These are phyloP conservation scores for Albatrellus sp. DNA, from an alignment of 1,284 basidiomycete genomes.

Conservation along the genomic window DNA sequence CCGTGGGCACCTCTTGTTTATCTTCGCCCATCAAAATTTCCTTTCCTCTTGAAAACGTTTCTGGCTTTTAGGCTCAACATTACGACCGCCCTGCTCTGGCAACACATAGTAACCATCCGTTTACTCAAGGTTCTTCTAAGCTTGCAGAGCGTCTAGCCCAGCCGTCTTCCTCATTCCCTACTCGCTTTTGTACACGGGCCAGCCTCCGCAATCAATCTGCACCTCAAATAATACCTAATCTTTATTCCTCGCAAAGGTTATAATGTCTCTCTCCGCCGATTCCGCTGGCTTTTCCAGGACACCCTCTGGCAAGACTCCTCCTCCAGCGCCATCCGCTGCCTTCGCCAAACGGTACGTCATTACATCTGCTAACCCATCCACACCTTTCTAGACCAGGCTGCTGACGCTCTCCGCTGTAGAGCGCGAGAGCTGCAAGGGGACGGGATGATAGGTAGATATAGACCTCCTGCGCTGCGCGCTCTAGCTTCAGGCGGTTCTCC, in stretches of 20 bases:
- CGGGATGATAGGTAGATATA: constrained; percentile 58
- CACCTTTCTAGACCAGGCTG: too few species aligned
- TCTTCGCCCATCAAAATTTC: constrained; percentile 27
- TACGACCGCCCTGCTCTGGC: constrained; percentile 9
- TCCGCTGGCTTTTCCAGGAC: constrained; percentile 65
- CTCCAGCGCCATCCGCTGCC: constrained; percentile 79
- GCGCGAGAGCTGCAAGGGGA: constrained; percentile 74
- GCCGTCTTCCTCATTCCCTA: constrained; percentile 9
- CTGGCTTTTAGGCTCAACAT: constrained; percentile 23
- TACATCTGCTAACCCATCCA: not conserved
- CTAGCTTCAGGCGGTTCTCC: constrained; percentile 58
- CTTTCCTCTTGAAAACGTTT: constrained; percentile 30
- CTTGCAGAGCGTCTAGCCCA: constrained; percentile 7
- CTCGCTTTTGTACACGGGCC: constrained; percentile 6
- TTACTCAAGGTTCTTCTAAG: not conserved
- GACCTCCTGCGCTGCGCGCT: constrained; percentile 69
- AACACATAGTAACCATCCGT: constrained; percentile 12
- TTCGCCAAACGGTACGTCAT: constrained; percentile 68
- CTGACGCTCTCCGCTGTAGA: constrained; percentile 25
- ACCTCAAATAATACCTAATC: constrained; percentile 75
- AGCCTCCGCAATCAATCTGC: constrained; percentile 12
- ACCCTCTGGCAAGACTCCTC: constrained; percentile 77
- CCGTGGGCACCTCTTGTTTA: constrained; percentile 23
- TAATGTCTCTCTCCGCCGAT: constrained; percentile 83
- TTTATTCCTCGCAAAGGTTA: constrained; percentile 40